Conservation (phyloP, 202 grass and related monocot species). For the Cymbopogon flexuosus region DNA sequence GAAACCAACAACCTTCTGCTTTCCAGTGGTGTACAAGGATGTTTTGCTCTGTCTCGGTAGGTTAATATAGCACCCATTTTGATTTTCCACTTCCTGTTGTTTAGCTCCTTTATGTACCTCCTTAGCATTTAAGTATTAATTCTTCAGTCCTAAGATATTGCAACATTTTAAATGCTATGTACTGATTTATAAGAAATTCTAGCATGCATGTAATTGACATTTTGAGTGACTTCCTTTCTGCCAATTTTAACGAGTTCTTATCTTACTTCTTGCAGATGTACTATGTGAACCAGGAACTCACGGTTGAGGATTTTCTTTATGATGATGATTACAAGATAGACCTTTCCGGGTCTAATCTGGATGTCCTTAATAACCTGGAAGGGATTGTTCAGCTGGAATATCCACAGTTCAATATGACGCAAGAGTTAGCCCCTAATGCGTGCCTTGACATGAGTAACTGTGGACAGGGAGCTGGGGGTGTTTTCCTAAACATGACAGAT, state of each 20-base stretch:
- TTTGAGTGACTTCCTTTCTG: background rate
- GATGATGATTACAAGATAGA: slow-evolving; percentile 64
- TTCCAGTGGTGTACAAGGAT: background rate
- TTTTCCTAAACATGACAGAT: slow-evolving; percentile 72
- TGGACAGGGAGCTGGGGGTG: slow-evolving; percentile 47
- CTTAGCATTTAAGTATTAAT: slow-evolving; percentile 3
- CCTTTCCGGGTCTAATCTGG: slow-evolving; percentile 39
- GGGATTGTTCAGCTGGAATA: slow-evolving; percentile 66
- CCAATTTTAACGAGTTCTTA: slow-evolving; percentile 29
- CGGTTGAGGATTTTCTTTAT: slow-evolving; percentile 66
- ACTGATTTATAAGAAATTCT: background rate
- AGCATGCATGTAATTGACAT: background rate
- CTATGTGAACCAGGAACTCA: slow-evolving; percentile 75
- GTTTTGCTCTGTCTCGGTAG: slow-evolving; percentile 26
- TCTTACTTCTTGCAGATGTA: slow-evolving; percentile 58
- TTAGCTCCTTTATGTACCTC: background rate
- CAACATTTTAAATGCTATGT: background rate
- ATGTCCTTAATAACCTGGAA: slow-evolving; percentile 55
- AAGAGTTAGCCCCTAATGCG: slow-evolving; percentile 50
- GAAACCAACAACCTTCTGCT: slow-evolving; percentile 15
- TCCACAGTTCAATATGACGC: slow-evolving; percentile 57
- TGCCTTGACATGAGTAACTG: slow-evolving; percentile 48
- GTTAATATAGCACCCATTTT: slow-evolving; percentile 12
- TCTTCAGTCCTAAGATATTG: background rate
- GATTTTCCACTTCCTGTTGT: background rate